Base-by-base conservation (phyloP, 257 asterid genomes). In the Solanum rostratum region DNA sequence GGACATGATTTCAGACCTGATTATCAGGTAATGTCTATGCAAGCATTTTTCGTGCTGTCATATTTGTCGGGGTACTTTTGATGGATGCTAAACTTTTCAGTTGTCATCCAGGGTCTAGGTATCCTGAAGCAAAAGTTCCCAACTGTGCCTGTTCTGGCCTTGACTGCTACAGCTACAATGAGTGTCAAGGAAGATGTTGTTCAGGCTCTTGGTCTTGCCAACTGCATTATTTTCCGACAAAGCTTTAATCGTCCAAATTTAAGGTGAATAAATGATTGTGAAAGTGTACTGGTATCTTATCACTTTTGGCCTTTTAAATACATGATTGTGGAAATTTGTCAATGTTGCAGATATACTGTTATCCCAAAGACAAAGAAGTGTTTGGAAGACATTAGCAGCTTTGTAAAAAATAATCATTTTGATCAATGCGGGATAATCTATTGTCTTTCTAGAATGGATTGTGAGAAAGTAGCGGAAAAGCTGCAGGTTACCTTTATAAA, bases 1-100 rank as follows among this genome's bases (percentile, higher is more conserved):
- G 99, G 99, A 82, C 99, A 97, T 90, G 99, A 97, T 87, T 97
- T 97, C 88, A 91, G 99, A 87, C 99, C 99, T 12, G 99, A 97
- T 91, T 97, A 97, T 89, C 98, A 97, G 99, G 98, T 96, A 86
- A 83, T 85, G 71, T 46, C 68, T 83, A 79, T 63, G 37, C 50
- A n/a, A 62, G 55, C 10, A 37, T 70, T 50, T 62, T 68, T 76
- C 50, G 45, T 53, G 78, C 88, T 33, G 19, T 81, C 29, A 69
- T 57, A 19, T 59, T 18, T 19, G 46, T 84, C 82, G 80, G 43
- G 79, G 55, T n/a, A 86, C 79, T 66, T 33, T 83, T 53, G 84
- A 45, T 85, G 84, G 62, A 87, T 82, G 65, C 84, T 83, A 74
- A 89, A 85, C 86, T 84, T 79, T 80, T 90, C 46, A 85, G 84